These are phyloP conservation scores for Trametes versicolor DNA, from an alignment of 1,284 basidiomycete genomes.

Conservation along the genomic window DNA sequence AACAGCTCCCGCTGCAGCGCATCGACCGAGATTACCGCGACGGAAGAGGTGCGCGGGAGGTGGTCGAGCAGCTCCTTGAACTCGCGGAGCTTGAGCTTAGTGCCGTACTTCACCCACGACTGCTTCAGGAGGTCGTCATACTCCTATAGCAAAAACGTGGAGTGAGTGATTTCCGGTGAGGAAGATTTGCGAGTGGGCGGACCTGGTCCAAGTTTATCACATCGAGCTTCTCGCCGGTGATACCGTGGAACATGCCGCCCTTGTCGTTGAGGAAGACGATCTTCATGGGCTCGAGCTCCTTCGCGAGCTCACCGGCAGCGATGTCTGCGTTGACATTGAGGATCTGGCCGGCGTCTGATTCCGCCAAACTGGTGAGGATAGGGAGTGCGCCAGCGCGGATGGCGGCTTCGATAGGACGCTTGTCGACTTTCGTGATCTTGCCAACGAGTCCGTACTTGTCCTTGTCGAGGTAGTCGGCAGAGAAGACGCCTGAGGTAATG, in stretches of 20 bases:
- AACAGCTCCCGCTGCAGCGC: conserved; percentile 98
- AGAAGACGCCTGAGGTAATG: conserved; percentile 96
- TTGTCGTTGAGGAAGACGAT: conserved; percentile 99
- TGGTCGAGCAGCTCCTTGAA: conserved; percentile 99
- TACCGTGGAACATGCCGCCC: conserved; percentile 97
- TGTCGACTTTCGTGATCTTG: conserved; percentile 92
- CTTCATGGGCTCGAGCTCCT: conserved; percentile 98
- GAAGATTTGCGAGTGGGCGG: conserved; percentile 28
- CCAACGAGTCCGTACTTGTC: conserved; percentile 96
- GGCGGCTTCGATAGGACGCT: conserved; percentile 93
- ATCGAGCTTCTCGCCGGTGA: conserved; percentile 94
- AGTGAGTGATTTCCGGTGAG: conserved; percentile 10
- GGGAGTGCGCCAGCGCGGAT: conserved; percentile 94
- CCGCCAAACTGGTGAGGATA: conserved; percentile 92
- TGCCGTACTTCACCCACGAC: conserved; percentile 99
- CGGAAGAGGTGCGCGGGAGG: conserved; percentile 97
- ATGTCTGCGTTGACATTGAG: conserved; percentile 98
- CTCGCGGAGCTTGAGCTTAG: conserved; percentile 98
- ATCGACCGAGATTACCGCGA: conserved; percentile 96
- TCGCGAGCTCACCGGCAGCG: conserved; percentile 94
- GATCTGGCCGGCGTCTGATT: conserved; percentile 92
- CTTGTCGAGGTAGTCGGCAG: conserved; percentile 93
- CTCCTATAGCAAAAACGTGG: conserved; percentile 63
- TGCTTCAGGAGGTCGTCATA: conserved; percentile 98
- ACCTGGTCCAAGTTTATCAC: conserved; percentile 98